A percentile compares a stretch with the other conserved stretches of the same genome.
Evolutionary conservation across 2,329 filamentous ascomycete genomes (phyloP).

Genomic region (Pseudogymnoascus sp.): DNA sequence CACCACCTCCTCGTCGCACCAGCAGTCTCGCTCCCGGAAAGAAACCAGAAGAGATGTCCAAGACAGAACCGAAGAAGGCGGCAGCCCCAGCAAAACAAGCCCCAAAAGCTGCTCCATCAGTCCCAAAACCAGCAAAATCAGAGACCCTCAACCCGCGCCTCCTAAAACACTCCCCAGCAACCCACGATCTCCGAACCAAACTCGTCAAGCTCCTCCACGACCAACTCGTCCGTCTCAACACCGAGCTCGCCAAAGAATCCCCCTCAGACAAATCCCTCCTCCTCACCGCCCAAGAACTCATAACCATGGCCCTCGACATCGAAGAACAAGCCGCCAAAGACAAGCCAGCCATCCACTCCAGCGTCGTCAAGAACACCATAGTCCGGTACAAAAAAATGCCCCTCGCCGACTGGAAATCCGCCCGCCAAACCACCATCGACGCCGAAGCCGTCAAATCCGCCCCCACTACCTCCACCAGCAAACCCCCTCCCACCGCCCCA

Average conservation of each 20-base stretch:
- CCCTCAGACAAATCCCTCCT: constrained; percentile 47
- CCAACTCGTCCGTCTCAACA: constrained; percentile 61
- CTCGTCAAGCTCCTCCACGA: constrained; percentile 58
- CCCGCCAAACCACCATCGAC: constrained; percentile 42
- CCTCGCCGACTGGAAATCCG: constrained; percentile 62
- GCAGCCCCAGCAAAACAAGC: neutral
- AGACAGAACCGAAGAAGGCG: constrained; percentile 15
- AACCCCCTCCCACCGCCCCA: constrained; percentile 19
- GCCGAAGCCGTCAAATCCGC: constrained; percentile 27
- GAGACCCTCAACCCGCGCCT: constrained; percentile 64
- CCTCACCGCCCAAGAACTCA: constrained; percentile 58
- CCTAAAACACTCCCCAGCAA: constrained; percentile 47
- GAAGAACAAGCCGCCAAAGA: constrained; percentile 69
- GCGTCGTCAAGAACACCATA: constrained; percentile 76
- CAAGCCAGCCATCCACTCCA: constrained; percentile 66
- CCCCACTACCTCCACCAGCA: constrained; percentile 18
- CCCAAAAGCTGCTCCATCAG: neutral
- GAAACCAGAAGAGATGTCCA: constrained; percentile 14
- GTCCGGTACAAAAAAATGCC: constrained; percentile 70
- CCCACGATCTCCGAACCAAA: constrained; percentile 48
- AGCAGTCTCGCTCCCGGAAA: constrained; percentile 11
- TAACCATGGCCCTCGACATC: constrained; percentile 63
- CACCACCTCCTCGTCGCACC: constrained; percentile 23
- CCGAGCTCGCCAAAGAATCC: constrained; percentile 47
- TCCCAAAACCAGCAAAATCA: constrained; percentile 24